phyloP scores from a whole-genome alignment of 75 land plant species.

The Pinus albicaulis region DNA sequence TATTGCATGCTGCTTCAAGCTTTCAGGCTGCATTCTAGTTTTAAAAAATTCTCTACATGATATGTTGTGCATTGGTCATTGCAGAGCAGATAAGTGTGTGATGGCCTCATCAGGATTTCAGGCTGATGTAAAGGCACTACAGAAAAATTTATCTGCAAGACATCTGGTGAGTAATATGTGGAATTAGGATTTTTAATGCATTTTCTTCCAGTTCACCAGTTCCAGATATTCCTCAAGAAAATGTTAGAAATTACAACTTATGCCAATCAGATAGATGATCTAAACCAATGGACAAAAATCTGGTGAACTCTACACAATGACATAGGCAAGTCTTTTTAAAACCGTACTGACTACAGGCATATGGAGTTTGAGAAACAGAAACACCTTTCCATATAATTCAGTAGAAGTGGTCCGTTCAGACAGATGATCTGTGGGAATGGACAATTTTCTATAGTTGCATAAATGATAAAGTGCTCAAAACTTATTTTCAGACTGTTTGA shows the following conservation, averaged over 20 bases:
- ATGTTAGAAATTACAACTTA: not conserved
- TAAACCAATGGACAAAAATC: not conserved
- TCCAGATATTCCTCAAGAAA: not conserved
- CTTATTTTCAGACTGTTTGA: too few relatives aligned
- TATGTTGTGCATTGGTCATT: not conserved
- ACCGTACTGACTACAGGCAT: not conserved
- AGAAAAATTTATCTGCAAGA: constrained; percentile 80
- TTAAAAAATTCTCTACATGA: constrained; percentile 1
- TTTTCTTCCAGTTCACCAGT: not conserved
- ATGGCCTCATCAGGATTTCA: constrained; percentile 96
- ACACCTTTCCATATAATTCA: not conserved
- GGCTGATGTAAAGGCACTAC: constrained; percentile 91
- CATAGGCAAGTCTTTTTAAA: not conserved
- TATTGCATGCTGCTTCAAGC: not conserved
- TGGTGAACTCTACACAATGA: not conserved
- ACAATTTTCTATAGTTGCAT: not conserved
- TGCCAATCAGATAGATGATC: not conserved
- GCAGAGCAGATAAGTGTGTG: constrained; percentile 79
- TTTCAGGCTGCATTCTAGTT: not conserved
- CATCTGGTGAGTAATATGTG: constrained; percentile 61
- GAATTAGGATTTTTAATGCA: not conserved
- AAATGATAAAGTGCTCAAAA: too few relatives aligned
- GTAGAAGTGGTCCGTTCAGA: not conserved
- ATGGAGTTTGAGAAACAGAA: not conserved
- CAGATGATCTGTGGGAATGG: not conserved